Evolutionary conservation across 2,329 filamentous ascomycete genomes (phyloP).

Genomic region (Polytolypa hystricis): DNA sequence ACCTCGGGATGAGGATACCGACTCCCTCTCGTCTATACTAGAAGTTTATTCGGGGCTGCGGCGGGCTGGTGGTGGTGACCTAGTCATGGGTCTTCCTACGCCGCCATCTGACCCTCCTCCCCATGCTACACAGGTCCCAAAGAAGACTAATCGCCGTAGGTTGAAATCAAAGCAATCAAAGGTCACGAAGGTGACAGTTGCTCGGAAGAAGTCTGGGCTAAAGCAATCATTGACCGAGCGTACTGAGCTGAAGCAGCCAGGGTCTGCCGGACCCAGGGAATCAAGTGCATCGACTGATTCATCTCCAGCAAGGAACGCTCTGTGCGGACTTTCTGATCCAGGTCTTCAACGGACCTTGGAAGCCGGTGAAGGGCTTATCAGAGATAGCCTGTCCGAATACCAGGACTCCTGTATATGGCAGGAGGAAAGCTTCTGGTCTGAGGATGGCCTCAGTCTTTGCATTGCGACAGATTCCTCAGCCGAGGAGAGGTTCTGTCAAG

Average conservation of each 20-base stretch:
- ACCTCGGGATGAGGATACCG: no score
- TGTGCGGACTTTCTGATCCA: conserved; percentile 1
- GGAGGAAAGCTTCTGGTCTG: conserved; percentile 1
- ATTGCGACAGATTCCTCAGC: conserved; percentile 1
- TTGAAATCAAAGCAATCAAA: conserved; percentile 3
- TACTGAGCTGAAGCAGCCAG: not conserved
- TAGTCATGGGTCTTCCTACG: conserved; percentile 2
- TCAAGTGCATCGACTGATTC: not conserved
- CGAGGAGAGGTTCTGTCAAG: conserved; percentile 2
- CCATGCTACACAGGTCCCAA: conserved; percentile 1
- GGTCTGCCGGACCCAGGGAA: not conserved
- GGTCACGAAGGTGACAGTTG: conserved; percentile 2
- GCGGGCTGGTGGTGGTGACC: not conserved
- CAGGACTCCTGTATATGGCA: conserved; percentile 1
- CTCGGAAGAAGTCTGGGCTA: not conserved
- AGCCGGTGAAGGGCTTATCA: conserved; percentile 2
- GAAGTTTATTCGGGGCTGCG: not conserved
- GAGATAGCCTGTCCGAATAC: conserved; percentile 1
- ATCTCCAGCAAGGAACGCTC: conserved; percentile 2
- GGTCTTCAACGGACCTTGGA: conserved; percentile 3
- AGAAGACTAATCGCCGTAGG: not conserved
- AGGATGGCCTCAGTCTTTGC: conserved; percentile 2
- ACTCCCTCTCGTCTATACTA: no score
- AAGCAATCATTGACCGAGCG: conserved; percentile 1
- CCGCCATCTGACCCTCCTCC: conserved; percentile 2